Percentiles rank a stretch among this genome's conserved stretches.
These are phyloP conservation scores for Atkinsonella hypoxylon DNA, from an alignment of 2,329 filamentous ascomycete species.

Conservation along the genomic window DNA sequence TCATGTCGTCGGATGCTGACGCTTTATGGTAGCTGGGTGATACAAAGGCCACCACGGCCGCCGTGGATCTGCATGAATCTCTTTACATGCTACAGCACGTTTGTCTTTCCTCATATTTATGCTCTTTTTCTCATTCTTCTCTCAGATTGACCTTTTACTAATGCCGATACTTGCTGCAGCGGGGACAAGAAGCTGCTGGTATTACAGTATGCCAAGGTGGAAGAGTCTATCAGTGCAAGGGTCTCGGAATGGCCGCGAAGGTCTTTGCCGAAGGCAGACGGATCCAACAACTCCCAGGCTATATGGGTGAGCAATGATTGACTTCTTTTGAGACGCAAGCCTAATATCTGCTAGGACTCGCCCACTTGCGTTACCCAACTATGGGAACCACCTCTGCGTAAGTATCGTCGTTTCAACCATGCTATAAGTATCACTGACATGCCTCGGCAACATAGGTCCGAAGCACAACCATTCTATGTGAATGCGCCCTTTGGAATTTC, in stretches of 20 bases:
- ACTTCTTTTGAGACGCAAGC: not conserved
- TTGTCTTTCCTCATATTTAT: conserved; percentile 8
- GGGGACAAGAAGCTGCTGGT: conserved; percentile 76
- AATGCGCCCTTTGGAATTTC: conserved; percentile 77
- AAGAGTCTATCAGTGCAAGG: conserved; percentile 80
- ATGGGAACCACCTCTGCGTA: conserved; percentile 58
- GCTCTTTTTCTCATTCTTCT: conserved; percentile 9
- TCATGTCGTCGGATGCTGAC: too few relatives aligned
- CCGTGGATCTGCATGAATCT: conserved; percentile 56
- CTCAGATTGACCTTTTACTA: conserved; percentile 3
- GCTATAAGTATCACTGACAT: too few relatives aligned
- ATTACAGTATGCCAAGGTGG: conserved; percentile 71
- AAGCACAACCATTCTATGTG: conserved; percentile 84
- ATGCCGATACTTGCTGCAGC: conserved; percentile 24
- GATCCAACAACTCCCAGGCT: conserved; percentile 50
- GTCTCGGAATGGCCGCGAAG: conserved; percentile 20
- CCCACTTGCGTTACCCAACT: conserved; percentile 81
- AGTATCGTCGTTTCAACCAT: conserved; percentile 3
- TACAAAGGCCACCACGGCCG: conserved; percentile 30
- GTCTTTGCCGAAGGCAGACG: conserved; percentile 74
- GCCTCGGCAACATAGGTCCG: conserved; percentile 43
- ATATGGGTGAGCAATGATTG: conserved; percentile 42
- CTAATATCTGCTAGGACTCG: conserved; percentile 31
- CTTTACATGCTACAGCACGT: conserved; percentile 56
- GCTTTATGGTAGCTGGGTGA: conserved; percentile 18